Evolutionary conservation across 352 stramenopile genomes (phyloP).

Genomic region (Pythium coloratum): DNA sequence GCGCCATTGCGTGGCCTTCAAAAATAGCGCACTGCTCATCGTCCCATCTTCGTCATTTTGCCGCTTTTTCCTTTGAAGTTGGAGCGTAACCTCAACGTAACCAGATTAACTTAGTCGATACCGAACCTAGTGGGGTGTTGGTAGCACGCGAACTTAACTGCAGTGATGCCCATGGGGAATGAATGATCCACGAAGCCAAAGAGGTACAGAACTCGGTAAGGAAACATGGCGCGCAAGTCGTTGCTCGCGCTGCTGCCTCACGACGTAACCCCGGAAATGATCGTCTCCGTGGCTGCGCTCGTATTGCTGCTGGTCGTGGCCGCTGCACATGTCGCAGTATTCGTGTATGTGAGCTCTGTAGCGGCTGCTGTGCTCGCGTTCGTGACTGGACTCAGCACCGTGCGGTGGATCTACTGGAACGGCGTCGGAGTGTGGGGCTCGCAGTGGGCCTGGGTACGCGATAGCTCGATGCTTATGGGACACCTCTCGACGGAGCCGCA

Average conservation of each 20-base stretch:
- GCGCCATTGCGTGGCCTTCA: not conserved
- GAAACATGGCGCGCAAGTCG: constrained; percentile 9
- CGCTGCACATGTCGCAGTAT: constrained; percentile 16
- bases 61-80: not conserved
- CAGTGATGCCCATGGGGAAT: not conserved
- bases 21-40: not conserved
- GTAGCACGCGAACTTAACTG: not conserved
- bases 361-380: constrained; percentile 21
- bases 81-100: not conserved
- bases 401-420: constrained; percentile 68
- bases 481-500: constrained; percentile 44
- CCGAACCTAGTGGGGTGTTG: not conserved
- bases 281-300: constrained; percentile 19
- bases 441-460: constrained; percentile 44
- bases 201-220: not conserved
- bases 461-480: constrained; percentile 27
- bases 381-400: constrained; percentile 20
- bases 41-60: not conserved
- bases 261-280: constrained; percentile 36
- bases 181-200: not conserved
- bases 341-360: constrained; percentile 32
- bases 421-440: constrained; percentile 61
- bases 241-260: constrained; percentile 38
- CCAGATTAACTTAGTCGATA: not conserved
- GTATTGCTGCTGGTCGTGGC: constrained; percentile 23